A percentile compares a stretch with the other conserved stretches of the same genome.
Evolutionary conservation across 2,329 filamentous ascomycete genomes (phyloP).

Genomic region (Alternaria solani): DNA sequence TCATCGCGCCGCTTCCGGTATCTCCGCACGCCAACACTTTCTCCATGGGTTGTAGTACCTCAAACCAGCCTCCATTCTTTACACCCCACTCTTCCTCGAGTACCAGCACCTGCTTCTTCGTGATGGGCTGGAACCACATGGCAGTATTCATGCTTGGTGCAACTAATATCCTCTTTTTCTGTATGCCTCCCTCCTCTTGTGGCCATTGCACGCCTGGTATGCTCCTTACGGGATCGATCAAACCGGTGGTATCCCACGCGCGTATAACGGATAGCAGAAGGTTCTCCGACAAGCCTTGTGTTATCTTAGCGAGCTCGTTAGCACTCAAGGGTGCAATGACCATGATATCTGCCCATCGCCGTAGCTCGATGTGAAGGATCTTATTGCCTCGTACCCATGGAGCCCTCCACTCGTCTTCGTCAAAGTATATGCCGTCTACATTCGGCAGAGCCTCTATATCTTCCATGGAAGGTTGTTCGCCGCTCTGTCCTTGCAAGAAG

Average conservation of each 20-base stretch:
- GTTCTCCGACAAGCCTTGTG: constrained; percentile 78
- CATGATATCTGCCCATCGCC: constrained; percentile 82
- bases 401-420: constrained; percentile 84
- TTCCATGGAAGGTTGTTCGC: constrained; percentile 76
- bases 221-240: constrained; percentile 42
- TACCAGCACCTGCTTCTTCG: constrained; percentile 72
- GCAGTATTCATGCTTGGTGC: constrained; percentile 87
- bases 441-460: constrained; percentile 68
- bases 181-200: constrained; percentile 30
- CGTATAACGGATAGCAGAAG: constrained; percentile 76
- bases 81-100: constrained; percentile 78
- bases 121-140: constrained; percentile 90
- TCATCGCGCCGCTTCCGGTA: constrained; percentile 82
- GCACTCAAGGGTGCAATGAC: constrained; percentile 83
- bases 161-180: constrained; percentile 71
- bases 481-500: constrained; percentile 78
- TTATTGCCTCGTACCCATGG: constrained; percentile 80
- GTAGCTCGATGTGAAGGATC: constrained; percentile 90
- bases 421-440: constrained; percentile 81
- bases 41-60: constrained; percentile 74
- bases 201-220: constrained; percentile 35
- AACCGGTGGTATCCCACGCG: constrained; percentile 78
- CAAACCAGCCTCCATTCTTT: constrained; percentile 63
- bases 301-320: constrained; percentile 86
- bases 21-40: constrained; percentile 88